phyloP scores from a whole-genome alignment of 371 early-diverging fungal species.

The Batkoa obscura region DNA sequence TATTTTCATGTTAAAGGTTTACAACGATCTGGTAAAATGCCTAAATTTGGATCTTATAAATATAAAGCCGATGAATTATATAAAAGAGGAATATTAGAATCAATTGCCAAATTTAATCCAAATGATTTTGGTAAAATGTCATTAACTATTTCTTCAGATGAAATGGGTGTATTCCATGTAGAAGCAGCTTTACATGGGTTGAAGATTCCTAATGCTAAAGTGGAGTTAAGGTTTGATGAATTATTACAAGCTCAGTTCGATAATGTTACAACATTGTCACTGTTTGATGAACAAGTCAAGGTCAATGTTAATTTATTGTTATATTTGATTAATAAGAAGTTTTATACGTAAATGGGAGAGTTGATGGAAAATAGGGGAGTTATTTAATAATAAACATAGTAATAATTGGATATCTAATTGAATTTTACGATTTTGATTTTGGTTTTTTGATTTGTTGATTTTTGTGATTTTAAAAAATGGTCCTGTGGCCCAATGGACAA shows the following conservation, averaged over 20 bases:
- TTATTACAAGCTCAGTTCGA: conserved; percentile 83
- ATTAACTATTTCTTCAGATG: conserved; percentile 80
- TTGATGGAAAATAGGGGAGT: no score
- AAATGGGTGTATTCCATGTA: conserved; percentile 71
- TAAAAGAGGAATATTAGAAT: conserved; percentile 79
- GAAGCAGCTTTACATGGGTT: conserved; percentile 67
- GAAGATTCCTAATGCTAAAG: conserved; percentile 46
- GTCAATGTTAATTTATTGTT: conserved; percentile 90
- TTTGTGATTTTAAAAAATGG: no score
- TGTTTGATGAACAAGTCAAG: conserved; percentile 79
- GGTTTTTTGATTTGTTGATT: no score
- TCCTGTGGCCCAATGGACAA: no score
- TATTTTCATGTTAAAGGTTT: conserved; percentile 80
- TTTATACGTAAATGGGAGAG: conserved; percentile 5
- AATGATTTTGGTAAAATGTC: conserved; percentile 75
- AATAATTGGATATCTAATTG: no score
- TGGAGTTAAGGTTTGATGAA: conserved; percentile 79
- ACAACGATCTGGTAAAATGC: conserved; percentile 65
- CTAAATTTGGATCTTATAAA: conserved; percentile 94
- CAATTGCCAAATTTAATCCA: conserved; percentile 55
- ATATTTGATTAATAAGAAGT: conserved; percentile 94
- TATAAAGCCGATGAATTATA: conserved; percentile 83
- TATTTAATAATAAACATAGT: no score
- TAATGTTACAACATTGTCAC: conserved; percentile 63
- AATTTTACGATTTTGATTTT: no score